Evolutionary conservation across 2,329 filamentous ascomycete genomes (phyloP), one percentile per base, ranked within the genome.

Genomic region (Aschersonia sp.): DNA sequence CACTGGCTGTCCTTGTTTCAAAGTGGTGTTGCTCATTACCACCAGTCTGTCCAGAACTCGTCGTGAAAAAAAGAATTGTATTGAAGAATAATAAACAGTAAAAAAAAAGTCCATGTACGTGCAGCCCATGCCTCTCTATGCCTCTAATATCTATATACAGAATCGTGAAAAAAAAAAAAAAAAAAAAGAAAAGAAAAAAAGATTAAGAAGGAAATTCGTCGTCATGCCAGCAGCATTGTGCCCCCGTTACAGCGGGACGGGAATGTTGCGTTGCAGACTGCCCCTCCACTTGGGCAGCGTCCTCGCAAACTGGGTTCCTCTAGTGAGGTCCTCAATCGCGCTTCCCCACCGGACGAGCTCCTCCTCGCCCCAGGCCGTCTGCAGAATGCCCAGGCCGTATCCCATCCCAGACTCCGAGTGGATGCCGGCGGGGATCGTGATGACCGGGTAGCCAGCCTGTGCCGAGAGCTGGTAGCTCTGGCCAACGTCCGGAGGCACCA

Each of bases 371-470:
- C 74, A 83, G 0, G 78, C 79, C 1, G 77, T 82, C 46, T 77
- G 66, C 60, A 69, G 62, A 60, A 83, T 65, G 0, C 69, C 76
- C 30, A 83, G 59, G 1, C 78, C 77, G 51, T 78, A 79, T 0
- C 77, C 77, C 74, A 82, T 79, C 6, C 76, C 75, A 2, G 62
- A 66, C 4, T 70, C 73, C 10, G 59, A 63, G 52, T 74, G 68
- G 5, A 77, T 65, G 1, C 79, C 79, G 0, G 72, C 79, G 0
- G 84, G 84, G 1, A 88, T 58, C 0, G 83, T 85, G 45, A 87
- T 69, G 57, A 84, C 72, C 0, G 83, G 84, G 57, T 87, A 88
- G 0, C 83, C 83, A 5, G 84, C 84, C 62, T 87, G 82, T 0
- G 84, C 84, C 0, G 82, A 79, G 50, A 85, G 75, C 62, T 85